A percentile compares a stretch with the other conserved stretches of the same genome.
Evolutionary conservation across 2,329 filamentous ascomycete species (phyloP).

Genomic region (Chaetomium globosum): DNA sequence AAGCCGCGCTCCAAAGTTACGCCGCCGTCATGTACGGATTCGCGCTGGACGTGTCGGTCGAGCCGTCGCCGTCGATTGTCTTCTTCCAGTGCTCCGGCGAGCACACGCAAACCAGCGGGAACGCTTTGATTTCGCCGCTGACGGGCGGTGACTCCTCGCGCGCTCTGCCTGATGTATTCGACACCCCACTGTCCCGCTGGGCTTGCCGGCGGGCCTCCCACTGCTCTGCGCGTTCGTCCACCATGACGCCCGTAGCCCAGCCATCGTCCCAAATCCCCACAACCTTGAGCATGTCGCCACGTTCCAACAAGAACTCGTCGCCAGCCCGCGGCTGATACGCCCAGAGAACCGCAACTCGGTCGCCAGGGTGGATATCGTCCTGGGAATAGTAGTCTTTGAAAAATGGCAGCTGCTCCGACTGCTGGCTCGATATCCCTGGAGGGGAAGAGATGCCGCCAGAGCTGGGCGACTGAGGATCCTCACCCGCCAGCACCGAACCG

Average conservation of each 20-base stretch:
- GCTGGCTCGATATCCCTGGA: conserved; percentile 78
- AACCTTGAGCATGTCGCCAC: conserved; percentile 97
- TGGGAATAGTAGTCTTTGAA: conserved; percentile 99
- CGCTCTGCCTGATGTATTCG: conserved; percentile 68
- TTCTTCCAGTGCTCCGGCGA: conserved; percentile 94
- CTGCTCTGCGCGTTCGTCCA: conserved; percentile 82
- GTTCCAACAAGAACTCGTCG: conserved; percentile 90
- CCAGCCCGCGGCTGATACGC: conserved; percentile 92
- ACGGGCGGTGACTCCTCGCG: conserved; percentile 64
- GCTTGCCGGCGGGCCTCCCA: conserved; percentile 76
- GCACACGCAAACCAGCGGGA: conserved; percentile 95
- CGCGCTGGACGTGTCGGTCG: conserved; percentile 62
- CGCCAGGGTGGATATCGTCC: conserved; percentile 90
- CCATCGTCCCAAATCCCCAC: conserved; percentile 99
- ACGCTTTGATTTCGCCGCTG: conserved; percentile 90
- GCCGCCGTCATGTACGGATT: conserved; percentile 39
- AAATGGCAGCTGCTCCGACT: conserved; percentile 91
- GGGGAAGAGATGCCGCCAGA: conserved; percentile 82
- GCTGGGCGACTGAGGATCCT: conserved; percentile 72
- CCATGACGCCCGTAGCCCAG: conserved; percentile 90
- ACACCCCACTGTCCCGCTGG: conserved; percentile 92
- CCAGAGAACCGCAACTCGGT: conserved; percentile 90
- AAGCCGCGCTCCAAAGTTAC: conserved; percentile 34
- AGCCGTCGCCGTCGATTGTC: conserved; percentile 88
- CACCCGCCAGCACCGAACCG: conserved; percentile 71